A percentile compares a stretch with the other conserved stretches of the same genome.
These are phyloP conservation scores for Cynara cardunculus DNA, from an alignment of 129 eudicot genomes.

Conservation along the genomic window DNA sequence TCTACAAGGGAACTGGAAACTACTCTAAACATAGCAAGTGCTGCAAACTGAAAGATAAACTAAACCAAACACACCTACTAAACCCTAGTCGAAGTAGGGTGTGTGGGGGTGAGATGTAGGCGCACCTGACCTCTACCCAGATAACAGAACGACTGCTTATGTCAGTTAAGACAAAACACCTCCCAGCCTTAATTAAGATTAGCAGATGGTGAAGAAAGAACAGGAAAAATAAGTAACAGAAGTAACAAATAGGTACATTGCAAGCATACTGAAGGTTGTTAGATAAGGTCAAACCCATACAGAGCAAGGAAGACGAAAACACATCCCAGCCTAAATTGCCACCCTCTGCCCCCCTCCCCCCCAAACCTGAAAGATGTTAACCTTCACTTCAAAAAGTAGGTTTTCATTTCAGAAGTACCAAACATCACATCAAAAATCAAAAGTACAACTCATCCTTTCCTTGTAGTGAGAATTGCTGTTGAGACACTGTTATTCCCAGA, in stretches of 20 bases:
- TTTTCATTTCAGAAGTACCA: neutral
- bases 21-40: too few relatives aligned
- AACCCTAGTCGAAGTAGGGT: too few relatives aligned
- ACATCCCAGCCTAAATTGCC: neutral
- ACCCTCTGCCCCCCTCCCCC: neutral
- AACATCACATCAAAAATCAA: neutral
- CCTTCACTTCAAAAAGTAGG: neutral
- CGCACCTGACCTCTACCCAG: too few relatives aligned
- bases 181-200: neutral
- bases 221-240: neutral
- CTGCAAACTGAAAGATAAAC: neutral
- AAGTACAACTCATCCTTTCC: neutral
- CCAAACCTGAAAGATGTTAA: neutral
- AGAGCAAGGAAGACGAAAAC: neutral
- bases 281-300: neutral
- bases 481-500: neutral
- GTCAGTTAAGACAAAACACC: neutral
- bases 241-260: neutral
- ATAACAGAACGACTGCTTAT: neutral
- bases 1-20: neutral
- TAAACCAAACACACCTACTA: neutral
- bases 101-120: too few relatives aligned
- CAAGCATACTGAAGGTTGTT: neutral
- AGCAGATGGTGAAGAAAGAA: neutral
- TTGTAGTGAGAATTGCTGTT: neutral